Evolutionary conservation across 208 protist genomes (phyloP).

Genomic region (Trypanosoma scelopori): DNA sequence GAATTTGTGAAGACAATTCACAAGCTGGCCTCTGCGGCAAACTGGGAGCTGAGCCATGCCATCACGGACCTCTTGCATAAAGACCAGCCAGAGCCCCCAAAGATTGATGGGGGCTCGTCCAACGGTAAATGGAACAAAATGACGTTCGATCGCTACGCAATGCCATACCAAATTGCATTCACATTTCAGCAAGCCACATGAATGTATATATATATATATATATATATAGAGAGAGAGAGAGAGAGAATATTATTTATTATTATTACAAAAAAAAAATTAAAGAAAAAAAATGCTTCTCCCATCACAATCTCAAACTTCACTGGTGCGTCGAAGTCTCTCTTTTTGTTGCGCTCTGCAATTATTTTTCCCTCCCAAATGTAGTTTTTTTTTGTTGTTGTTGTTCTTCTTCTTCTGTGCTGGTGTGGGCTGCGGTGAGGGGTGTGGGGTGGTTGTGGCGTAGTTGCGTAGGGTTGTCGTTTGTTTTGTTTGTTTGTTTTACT

Average conservation of each 20-base stretch:
- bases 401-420: too few species aligned
- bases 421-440: too few species aligned
- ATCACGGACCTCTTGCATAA: conserved; percentile 53
- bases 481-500: too few species aligned
- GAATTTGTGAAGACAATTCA: conserved; percentile 69
- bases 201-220: too few species aligned
- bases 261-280: too few species aligned
- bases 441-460: too few species aligned
- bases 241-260: neutral
- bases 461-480: too few species aligned
- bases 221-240: too few species aligned
- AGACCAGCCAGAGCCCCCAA: conserved; percentile 49
- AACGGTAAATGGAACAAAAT: conserved; percentile 42
- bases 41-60: conserved; percentile 41
- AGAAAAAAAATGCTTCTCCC: too few species aligned
- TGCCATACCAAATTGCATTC: conserved; percentile 67
- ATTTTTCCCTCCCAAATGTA: too few species aligned
- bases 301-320: neutral
- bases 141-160: conserved; percentile 48
- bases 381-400: too few species aligned
- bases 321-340: neutral
- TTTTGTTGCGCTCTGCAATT: neutral
- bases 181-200: neutral
- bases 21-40: conserved; percentile 37
- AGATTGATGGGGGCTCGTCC: conserved; percentile 27